Percentiles rank a stretch among this genome's conserved stretches.
These are phyloP conservation scores for Gossypium davidsonii DNA, from an alignment of 441 rosid genomes.

Conservation along the genomic window DNA sequence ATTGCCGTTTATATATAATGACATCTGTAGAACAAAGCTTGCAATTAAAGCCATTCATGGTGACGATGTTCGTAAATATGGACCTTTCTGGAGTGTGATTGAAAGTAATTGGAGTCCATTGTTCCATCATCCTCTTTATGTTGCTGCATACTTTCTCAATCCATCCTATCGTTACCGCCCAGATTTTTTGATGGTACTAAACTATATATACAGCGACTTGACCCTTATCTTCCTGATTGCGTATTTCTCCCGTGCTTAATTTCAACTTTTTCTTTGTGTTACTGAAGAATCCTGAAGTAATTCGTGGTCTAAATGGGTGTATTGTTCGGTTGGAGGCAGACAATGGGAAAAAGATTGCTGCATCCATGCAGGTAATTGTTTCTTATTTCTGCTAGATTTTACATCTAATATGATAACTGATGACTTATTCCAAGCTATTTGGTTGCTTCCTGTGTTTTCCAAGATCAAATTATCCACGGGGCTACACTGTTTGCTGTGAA, in stretches of 20 bases:
- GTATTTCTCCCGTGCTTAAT: background rate
- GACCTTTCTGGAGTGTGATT: conserved; percentile 74
- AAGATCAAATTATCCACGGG: background rate
- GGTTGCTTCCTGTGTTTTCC: conserved; percentile 4
- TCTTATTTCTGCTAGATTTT: conserved; percentile 4
- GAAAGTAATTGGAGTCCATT: conserved; percentile 69
- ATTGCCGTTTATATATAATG: conserved; percentile 59
- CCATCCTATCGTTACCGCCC: conserved; percentile 70
- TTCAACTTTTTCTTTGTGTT: conserved; percentile 8
- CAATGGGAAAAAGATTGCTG: conserved; percentile 56
- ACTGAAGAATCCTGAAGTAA: conserved; percentile 64
- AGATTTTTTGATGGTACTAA: conserved; percentile 65
- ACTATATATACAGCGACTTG: conserved; percentile 6
- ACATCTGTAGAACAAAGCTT: conserved; percentile 62
- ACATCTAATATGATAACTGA: background rate
- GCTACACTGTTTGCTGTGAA: background rate
- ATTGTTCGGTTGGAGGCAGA: conserved; percentile 77
- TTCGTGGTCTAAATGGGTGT: conserved; percentile 84
- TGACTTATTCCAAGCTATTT: background rate
- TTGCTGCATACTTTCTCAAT: conserved; percentile 89
- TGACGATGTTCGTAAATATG: conserved; percentile 65
- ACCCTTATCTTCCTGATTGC: background rate
- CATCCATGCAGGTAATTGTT: conserved; percentile 71
- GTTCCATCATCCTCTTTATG: conserved; percentile 76
- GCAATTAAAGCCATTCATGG: conserved; percentile 60